phyloP scores from a whole-genome alignment of 768 basidiomycete species.

The Mycena metata region DNA sequence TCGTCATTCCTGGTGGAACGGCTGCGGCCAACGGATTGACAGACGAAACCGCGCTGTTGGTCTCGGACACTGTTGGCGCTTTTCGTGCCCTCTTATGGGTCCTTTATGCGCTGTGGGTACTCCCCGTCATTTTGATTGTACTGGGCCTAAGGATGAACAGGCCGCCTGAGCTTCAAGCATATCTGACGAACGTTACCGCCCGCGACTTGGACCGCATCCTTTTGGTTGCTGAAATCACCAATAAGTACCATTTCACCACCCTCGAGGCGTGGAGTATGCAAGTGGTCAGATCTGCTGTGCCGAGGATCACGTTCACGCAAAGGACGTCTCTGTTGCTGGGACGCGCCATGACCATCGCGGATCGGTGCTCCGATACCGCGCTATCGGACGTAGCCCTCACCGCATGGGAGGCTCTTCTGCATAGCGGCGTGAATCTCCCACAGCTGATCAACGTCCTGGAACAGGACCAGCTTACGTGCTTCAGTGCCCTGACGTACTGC shows the following conservation, averaged over 20 bases:
- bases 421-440: conserved; percentile 1
- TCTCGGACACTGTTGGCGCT: neutral
- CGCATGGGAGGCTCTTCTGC: conserved; percentile 12
- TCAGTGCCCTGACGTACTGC: conserved; percentile 5
- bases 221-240: conserved; percentile 6
- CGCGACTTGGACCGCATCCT: neutral
- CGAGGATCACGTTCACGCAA: neutral
- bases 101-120: neutral
- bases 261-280: conserved; percentile 15
- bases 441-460: conserved; percentile 4
- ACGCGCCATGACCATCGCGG: conserved; percentile 5
- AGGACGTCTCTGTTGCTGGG: neutral
- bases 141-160: too few species aligned
- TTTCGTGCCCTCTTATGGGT: conserved; percentile 8
- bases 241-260: conserved; percentile 14
- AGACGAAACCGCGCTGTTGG: neutral
- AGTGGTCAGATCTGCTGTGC: neutral
- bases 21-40: too few species aligned
- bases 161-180: too few species aligned
- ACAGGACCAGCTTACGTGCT: neutral
- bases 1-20: too few species aligned
- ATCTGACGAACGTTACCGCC: too few species aligned
- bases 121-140: too few species aligned
- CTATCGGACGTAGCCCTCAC: neutral
- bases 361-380: neutral